Evolutionary conservation across 805 yeast species (phyloP).

Genomic region (Kuraishia piskuri): DNA sequence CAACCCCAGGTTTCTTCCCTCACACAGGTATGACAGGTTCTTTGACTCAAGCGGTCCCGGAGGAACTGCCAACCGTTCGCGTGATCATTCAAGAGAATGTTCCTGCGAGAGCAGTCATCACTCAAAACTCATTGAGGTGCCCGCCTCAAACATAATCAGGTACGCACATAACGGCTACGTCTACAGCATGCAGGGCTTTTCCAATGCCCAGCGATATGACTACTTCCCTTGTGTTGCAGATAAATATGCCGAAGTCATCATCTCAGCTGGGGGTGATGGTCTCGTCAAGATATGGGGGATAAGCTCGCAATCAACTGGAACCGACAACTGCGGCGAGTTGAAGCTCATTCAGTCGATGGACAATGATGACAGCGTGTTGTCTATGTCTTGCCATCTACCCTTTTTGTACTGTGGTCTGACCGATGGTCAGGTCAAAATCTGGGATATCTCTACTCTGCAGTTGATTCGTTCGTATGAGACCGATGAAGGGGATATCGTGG

Average conservation of each 20-base stretch:
- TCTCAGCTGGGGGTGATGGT: slow-evolving; percentile 91
- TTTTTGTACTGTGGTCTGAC: slow-evolving; percentile 79
- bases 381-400: slow-evolving; percentile 55
- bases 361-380: slow-evolving; percentile 63
- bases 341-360: slow-evolving; percentile 33
- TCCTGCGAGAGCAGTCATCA: slow-evolving; percentile 18
- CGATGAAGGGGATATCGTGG: slow-evolving; percentile 44
- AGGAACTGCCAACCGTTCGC: slow-evolving; percentile 28
- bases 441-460: slow-evolving; percentile 85
- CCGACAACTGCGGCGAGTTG: slow-evolving; percentile 6
- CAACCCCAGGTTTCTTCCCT: slow-evolving; percentile 39
- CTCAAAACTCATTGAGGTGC: slow-evolving; percentile 54
- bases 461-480: slow-evolving; percentile 35
- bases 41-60: slow-evolving; percentile 90
- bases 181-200: slow-evolving; percentile 46
- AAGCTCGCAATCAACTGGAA: background rate
- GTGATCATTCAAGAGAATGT: slow-evolving; percentile 3
- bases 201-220: slow-evolving; percentile 8
- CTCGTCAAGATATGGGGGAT: slow-evolving; percentile 72
- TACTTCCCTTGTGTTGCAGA: slow-evolving; percentile 14
- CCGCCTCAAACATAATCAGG: slow-evolving; percentile 51
- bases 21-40: slow-evolving; percentile 69
- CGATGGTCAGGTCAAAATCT: slow-evolving; percentile 66
- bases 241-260: slow-evolving; percentile 28
- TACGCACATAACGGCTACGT: slow-evolving; percentile 93